phyloP scores from a whole-genome alignment of 495 filamentous ascomycete genomes.

The Jackrogersella minutella region DNA sequence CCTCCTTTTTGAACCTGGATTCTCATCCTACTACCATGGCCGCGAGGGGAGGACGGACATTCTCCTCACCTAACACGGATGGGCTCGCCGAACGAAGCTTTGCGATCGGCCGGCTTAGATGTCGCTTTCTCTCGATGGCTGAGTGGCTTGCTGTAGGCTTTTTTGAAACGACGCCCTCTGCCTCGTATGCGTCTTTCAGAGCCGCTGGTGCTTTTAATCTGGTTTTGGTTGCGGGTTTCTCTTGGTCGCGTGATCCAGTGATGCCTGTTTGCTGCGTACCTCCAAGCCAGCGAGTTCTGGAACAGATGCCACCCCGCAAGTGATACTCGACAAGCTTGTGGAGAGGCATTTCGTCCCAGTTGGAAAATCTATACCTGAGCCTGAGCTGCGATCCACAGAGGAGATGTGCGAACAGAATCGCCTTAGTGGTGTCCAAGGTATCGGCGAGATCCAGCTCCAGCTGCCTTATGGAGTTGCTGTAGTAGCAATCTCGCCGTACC shows the following conservation, averaged over 20 bases:
- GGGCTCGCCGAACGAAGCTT: constrained; percentile 1
- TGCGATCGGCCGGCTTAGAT: not conserved
- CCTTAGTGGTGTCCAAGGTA: constrained; percentile 16
- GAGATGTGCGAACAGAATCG: constrained; percentile 28
- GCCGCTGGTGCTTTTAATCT: not conserved
- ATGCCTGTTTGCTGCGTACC: constrained; percentile 6
- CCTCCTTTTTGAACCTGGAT: constrained; percentile 9
- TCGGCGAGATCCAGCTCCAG: constrained; percentile 17
- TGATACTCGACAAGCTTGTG: constrained; percentile 26
- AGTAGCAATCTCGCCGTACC: not conserved
- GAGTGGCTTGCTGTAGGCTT: constrained; percentile 1
- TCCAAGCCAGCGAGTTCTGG: not conserved
- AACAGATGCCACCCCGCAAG: constrained; percentile 8
- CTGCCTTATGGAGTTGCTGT: not conserved
- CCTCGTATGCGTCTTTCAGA: not conserved
- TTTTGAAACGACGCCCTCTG: not conserved
- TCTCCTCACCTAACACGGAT: constrained; percentile 14
- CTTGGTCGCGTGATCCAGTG: constrained; percentile 6
- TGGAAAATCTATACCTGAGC: constrained; percentile 19
- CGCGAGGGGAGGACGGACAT: not conserved
- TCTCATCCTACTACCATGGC: constrained; percentile 34
- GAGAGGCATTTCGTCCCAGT: constrained; percentile 31
- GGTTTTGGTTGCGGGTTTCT: constrained; percentile 10
- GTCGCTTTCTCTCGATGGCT: constrained; percentile 1
- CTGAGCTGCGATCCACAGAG: constrained; percentile 12